phyloP scores from a whole-genome alignment of 306 rosid species.

The Quercus dentata region DNA sequence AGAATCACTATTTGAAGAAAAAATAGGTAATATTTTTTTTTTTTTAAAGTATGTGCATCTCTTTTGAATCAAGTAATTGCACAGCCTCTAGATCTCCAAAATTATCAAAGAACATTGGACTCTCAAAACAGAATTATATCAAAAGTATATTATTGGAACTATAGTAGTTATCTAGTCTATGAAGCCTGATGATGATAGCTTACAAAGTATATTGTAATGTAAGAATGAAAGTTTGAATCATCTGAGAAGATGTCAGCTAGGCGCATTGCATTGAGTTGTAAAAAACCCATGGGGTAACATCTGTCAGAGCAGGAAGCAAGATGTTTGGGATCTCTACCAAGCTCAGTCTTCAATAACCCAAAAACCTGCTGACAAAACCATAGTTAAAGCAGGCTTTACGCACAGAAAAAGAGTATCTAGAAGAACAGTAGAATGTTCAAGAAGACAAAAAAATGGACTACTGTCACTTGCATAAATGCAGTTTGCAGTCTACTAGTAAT shows the following conservation, averaged over 20 bases:
- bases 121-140: neutral
- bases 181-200: conserved; percentile 23
- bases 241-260: conserved; percentile 90
- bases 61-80: neutral
- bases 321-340: conserved; percentile 54
- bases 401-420: neutral
- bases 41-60: neutral
- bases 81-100: neutral
- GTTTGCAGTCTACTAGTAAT: conserved; percentile 8
- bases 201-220: conserved; percentile 71
- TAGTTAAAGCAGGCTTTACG: conserved; percentile 3
- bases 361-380: conserved; percentile 51
- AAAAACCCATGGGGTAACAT: conserved; percentile 70
- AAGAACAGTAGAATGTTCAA: neutral
- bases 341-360: conserved; percentile 66
- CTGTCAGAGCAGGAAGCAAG: conserved; percentile 31
- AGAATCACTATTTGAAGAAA: neutral
- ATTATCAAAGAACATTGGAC: neutral
- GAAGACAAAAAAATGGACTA: neutral
- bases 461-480: neutral
- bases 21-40: neutral
- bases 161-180: neutral
- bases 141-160: neutral
- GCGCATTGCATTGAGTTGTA: conserved; percentile 97
- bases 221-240: conserved; percentile 88